phyloP scores from a whole-genome alignment of 2,329 filamentous ascomycete genomes.

The Talaromyces sp. region DNA sequence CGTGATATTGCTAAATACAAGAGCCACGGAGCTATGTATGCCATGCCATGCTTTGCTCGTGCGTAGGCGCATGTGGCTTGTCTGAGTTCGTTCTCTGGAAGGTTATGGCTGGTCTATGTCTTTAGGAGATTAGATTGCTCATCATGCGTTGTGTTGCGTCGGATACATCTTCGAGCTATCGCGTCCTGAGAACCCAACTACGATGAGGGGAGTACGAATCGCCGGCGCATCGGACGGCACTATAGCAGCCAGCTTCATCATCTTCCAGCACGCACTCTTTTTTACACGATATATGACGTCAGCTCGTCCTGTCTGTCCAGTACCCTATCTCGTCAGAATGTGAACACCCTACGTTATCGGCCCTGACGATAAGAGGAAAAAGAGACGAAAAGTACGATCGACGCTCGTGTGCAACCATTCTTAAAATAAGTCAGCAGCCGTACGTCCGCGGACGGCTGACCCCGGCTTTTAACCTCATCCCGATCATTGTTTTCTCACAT shows the following conservation, averaged over 20 bases:
- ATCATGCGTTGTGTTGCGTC: background rate
- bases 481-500: background rate
- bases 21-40: background rate
- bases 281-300: background rate
- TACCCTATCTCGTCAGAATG: background rate
- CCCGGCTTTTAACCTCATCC: background rate
- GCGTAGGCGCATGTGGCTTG: background rate
- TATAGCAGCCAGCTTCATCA: too few relatives aligned
- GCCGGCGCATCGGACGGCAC: too few relatives aligned
- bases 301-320: background rate
- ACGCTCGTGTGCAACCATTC: background rate
- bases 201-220: too few relatives aligned
- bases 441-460: background rate
- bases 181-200: too few relatives aligned
- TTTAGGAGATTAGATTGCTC: background rate
- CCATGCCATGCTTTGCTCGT: background rate
- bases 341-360: background rate
- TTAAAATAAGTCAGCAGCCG: background rate
- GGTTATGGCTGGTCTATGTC: background rate
- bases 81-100: background rate
- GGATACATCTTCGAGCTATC: too few relatives aligned
- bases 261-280: too few relatives aligned
- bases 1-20: too few relatives aligned
- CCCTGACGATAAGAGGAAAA: background rate
- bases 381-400: background rate